phyloP scores from a whole-genome alignment of 805 yeast species.

The Debaryomyces prosopidis region DNA sequence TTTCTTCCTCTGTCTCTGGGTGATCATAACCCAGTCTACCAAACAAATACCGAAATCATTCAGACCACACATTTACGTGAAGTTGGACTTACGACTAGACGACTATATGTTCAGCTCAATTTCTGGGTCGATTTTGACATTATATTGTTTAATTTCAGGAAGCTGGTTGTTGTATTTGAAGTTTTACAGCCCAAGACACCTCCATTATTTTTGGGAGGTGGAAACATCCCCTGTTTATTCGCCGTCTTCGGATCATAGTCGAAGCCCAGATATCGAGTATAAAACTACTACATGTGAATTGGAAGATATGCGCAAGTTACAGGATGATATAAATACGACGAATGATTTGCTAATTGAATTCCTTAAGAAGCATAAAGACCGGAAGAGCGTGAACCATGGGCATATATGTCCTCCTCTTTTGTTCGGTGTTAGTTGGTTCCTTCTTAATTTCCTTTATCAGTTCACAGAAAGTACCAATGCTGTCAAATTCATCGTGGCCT shows the following conservation, averaged over 20 bases:
- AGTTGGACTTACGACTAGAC: conserved; percentile 46
- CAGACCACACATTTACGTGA: conserved; percentile 53
- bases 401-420: conserved; percentile 37
- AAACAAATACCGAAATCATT: conserved; percentile 33
- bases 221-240: background rate
- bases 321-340: background rate
- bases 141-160: conserved; percentile 18
- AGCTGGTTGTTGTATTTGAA: conserved; percentile 19
- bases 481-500: conserved; percentile 54
- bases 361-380: background rate
- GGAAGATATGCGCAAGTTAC: background rate
- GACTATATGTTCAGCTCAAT: conserved; percentile 32
- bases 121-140: conserved; percentile 9
- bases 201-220: background rate
- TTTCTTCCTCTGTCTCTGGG: conserved; percentile 7
- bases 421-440: conserved; percentile 46
- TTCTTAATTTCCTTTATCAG: conserved; percentile 47
- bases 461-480: conserved; percentile 44
- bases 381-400: conserved; percentile 19
- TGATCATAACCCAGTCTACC: conserved; percentile 5
- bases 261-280: background rate
- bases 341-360: background rate
- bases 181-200: conserved; percentile 1
- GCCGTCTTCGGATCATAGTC: background rate
- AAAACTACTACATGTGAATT: background rate